Evolutionary conservation across 306 rosid species (phyloP).

Genomic region (Sechiopsis laciniata): DNA sequence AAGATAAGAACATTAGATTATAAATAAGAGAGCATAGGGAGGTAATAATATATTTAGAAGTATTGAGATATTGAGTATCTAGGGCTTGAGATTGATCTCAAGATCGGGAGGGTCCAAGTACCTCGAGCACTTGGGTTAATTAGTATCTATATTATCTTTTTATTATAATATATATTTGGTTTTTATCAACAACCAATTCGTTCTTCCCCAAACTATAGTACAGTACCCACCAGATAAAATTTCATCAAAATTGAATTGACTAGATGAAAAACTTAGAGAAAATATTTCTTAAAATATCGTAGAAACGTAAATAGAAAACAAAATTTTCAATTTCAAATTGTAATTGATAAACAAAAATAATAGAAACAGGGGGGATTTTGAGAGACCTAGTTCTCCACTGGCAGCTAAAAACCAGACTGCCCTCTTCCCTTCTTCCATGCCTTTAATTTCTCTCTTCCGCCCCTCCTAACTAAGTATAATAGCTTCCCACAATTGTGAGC

Average conservation of each 20-base stretch:
- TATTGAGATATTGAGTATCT: no score
- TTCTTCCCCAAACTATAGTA: neutral
- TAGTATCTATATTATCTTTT: no score
- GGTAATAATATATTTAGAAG: no score
- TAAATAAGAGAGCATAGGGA: no score
- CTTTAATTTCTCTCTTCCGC: neutral
- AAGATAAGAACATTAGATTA: no score
- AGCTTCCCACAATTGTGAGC: neutral
- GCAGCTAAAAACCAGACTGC: neutral
- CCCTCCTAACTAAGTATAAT: constrained; percentile 1
- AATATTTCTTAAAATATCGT: neutral
- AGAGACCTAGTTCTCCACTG: neutral
- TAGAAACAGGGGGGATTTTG: neutral
- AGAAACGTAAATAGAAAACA: neutral
- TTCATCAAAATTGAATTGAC: neutral
- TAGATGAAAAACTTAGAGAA: constrained; percentile 8
- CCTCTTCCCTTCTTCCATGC: neutral
- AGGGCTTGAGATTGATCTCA: no score
- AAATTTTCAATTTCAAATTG: neutral
- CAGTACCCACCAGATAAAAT: neutral
- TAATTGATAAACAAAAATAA: neutral
- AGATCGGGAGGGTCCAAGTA: no score
- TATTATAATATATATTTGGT: no score
- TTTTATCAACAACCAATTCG: no score
- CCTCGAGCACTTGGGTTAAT: no score